phyloP scores from a whole-genome alignment of 2,329 filamentous ascomycete genomes.

The Hypoxylon sp. region DNA sequence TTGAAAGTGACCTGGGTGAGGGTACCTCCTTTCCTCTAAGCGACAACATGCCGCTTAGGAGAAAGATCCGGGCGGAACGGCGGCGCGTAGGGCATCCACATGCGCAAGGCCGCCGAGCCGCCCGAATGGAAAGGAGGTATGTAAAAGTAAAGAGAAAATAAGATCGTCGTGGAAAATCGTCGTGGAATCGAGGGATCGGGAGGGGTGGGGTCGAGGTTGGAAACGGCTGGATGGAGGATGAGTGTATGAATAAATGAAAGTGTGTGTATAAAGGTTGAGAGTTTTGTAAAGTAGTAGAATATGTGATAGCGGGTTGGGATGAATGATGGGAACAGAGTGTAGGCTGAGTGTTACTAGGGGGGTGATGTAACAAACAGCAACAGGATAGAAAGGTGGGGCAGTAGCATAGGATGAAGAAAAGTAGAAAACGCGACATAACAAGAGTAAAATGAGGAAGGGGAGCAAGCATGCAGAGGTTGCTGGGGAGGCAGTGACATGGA shows the following conservation, averaged over 20 bases:
- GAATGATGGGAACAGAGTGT: background rate
- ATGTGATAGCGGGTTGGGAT: background rate
- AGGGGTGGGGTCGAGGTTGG: background rate
- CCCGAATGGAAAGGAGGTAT: constrained; percentile 18
- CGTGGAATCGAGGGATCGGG: no score
- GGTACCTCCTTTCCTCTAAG: constrained; percentile 23
- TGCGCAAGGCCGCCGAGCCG: constrained; percentile 14
- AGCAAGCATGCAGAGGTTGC: background rate
- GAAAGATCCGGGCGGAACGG: constrained; percentile 19
- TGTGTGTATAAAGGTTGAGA: no score
- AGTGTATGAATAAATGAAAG: background rate
- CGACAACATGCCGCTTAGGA: constrained; percentile 10
- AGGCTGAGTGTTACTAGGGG: background rate
- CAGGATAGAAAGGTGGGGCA: background rate
- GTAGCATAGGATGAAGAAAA: background rate
- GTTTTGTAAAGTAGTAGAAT: background rate
- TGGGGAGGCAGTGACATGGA: background rate
- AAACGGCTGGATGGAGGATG: background rate
- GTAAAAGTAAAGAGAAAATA: no score
- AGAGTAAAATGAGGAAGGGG: background rate
- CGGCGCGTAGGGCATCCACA: constrained; percentile 14
- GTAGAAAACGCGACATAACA: background rate
- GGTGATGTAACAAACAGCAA: background rate
- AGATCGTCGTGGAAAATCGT: no score
- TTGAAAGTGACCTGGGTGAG: constrained; percentile 8